Evolutionary conservation across 2,329 filamentous ascomycete species (phyloP), one percentile per base, ranked within the genome.

Genomic region (Aspergillus neotritici): DNA sequence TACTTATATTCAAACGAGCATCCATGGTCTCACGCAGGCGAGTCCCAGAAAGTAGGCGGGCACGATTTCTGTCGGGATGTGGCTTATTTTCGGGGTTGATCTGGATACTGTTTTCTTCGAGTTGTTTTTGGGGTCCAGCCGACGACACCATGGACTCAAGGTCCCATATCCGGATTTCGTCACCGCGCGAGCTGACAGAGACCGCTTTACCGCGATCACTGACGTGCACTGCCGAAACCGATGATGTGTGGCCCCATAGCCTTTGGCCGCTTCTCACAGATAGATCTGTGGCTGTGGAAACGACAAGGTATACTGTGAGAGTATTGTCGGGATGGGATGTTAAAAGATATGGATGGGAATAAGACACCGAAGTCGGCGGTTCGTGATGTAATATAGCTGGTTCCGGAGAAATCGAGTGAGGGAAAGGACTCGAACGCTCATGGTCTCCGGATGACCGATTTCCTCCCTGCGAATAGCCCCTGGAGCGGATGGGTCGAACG

Each of bases 221-320:
- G 42, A 95, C 87, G 57, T 94, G 84, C 6, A 87, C 88, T 28
- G 87, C 84, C 37, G 86, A 87, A 29, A 96, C 87, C 3, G 86
- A 87, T 2, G 89, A 94, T 0, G 90, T 95, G 60, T 95, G 90
- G 6, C 90, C 90, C 86, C 87, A 95, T 5, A 96, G 77, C 21
- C 87, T 78, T 50, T 82, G 83, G 1, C 86, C 87, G 0, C 80
- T 70, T 31, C 85, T 84, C 43, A 96, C 82, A 1, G 77, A 79
- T 2, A 95, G 73, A 1, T 64, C 60, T 0, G 79, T 75, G 1
- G 79, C 69, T 3, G 78, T 87, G 0, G 88, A 91, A 4, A 80
- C 87, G 54, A 91, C 87, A 28, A 94, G 74, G 58, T 93, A 86
- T 29, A 94, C 72, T 1, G 88, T 83, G 17, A 95, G 71, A 0